Evolutionary conservation across 2,329 filamentous ascomycete genomes (phyloP), one percentile per base, ranked within the genome.

Genomic region (Fusarium sp.): DNA sequence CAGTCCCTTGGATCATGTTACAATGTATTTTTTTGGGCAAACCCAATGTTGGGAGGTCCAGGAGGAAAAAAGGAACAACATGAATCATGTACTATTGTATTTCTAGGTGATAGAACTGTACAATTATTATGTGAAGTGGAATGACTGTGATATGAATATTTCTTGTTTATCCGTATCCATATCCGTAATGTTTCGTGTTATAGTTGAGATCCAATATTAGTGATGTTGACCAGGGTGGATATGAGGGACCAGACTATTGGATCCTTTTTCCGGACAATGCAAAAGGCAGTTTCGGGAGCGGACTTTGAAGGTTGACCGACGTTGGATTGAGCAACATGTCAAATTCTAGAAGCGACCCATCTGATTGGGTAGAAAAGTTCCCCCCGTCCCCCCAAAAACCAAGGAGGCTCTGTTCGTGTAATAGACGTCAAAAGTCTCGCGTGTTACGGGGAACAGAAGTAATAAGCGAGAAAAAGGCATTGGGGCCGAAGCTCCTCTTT

Each of bases 321-420:
- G 61, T 59, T 71, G 48, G 48, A 50, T 52, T 16, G 50, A 14
- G 27, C 41, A 29, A 13, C 27, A 31, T 43, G 43, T 57, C 57
- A 65, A 65, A 50, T 58, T 61, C 29, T 18, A 52, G 66, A 41
- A 37, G 27, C 7, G 52, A 18, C 20, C 20, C 27, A 31, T 37
- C 50, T 79, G 74, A 81, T 81, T 81, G 80, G 80, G 58, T n/a
- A 56, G 73, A 43, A 80, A 81, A 81, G 80, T 81, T 81, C 78
- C 48, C 77, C 58, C 27, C n/a, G 14, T 13, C 58, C 22, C 41
- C 41, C 45, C 45, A 20, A 33, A 20, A 33, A 20, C 37, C 56
- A 45, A 50, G 63, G 65, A 69, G 62, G 65, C 62, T 75, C 69
- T 66, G 24, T 61, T 61, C 33, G 48, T 63, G 39, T 48, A 58